phyloP scores from a whole-genome alignment of 257 asterid species.

The Haberlea rhodopensis region DNA sequence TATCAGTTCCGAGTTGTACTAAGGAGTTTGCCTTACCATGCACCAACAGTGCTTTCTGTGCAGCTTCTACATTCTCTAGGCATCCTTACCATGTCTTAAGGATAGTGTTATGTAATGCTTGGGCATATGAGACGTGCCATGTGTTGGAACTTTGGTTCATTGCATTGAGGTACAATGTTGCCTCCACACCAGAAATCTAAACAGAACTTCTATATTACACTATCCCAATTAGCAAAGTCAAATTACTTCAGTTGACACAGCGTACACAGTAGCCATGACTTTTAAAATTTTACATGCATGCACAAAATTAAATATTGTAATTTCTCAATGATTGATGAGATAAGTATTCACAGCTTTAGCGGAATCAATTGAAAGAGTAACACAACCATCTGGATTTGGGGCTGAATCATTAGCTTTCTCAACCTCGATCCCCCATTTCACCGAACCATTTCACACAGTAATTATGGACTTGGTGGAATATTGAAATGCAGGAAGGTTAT shows the following conservation, averaged over 20 bases:
- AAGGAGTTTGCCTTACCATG: conserved; percentile 87
- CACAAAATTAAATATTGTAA: no score
- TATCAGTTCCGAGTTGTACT: conserved; percentile 85
- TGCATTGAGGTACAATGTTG: conserved; percentile 74
- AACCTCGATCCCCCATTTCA: conserved; percentile 21
- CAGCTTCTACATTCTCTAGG: no score
- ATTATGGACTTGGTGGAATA: neutral
- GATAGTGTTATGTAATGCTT: conserved; percentile 82
- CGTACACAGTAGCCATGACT: no score
- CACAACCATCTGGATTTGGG: conserved; percentile 35
- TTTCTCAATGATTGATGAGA: conserved; percentile 20
- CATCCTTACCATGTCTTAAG: conserved; percentile 94
- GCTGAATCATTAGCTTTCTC: conserved; percentile 25
- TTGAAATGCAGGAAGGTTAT: no score
- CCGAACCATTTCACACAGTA: conserved; percentile 20
- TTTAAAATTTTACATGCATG: no score
- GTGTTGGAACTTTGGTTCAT: no score
- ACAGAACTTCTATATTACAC: no score
- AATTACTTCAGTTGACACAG: no score
- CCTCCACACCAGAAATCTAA: conserved; percentile 85
- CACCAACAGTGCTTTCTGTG: conserved; percentile 66
- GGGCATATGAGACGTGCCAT: conserved; percentile 91
- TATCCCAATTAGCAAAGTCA: no score
- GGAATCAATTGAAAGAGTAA: conserved; percentile 6
- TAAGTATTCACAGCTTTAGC: conserved; percentile 26